A percentile compares a stretch with the other conserved stretches of the same genome.
phyloP scores from a whole-genome alignment of 179 eudicot species.

The Silene coronaria region DNA sequence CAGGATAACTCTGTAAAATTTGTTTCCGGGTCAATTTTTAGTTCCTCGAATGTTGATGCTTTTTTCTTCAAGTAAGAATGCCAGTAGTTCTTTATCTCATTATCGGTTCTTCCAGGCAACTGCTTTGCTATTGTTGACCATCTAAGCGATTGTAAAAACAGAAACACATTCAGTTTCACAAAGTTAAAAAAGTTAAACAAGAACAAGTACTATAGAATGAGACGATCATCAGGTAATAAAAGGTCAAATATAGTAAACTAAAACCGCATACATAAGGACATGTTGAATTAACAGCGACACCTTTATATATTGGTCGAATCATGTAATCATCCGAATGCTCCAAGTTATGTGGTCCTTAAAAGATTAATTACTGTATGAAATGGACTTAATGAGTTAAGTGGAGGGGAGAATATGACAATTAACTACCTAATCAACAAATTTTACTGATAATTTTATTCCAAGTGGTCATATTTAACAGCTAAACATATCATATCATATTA shows the following conservation, averaged over 20 bases:
- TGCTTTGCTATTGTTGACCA: conserved; percentile 82
- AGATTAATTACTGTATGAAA: not conserved
- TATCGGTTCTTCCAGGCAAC: conserved; percentile 79
- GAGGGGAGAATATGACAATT: conserved; percentile 1
- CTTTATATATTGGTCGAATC: not conserved
- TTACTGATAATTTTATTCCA: not conserved
- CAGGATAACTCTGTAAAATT: not conserved
- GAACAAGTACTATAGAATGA: no score
- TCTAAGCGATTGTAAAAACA: conserved; percentile 28
- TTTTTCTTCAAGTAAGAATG: conserved; percentile 70
- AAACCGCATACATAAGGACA: no score
- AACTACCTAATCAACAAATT: conserved; percentile 14
- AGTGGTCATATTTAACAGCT: not conserved
- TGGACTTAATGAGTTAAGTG: not conserved
- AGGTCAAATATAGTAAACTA: no score
- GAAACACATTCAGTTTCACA: not conserved
- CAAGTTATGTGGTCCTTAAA: not conserved
- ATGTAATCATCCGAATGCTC: not conserved
- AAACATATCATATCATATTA: conserved; percentile 2
- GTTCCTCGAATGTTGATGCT: conserved; percentile 11
- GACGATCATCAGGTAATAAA: no score
- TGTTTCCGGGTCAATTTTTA: conserved; percentile 9
- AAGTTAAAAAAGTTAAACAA: no score
- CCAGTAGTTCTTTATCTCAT: conserved; percentile 85
- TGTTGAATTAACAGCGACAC: not conserved